Base-by-base conservation (phyloP, 164 flowering plant species). In the Stephania cephalantha region DNA sequence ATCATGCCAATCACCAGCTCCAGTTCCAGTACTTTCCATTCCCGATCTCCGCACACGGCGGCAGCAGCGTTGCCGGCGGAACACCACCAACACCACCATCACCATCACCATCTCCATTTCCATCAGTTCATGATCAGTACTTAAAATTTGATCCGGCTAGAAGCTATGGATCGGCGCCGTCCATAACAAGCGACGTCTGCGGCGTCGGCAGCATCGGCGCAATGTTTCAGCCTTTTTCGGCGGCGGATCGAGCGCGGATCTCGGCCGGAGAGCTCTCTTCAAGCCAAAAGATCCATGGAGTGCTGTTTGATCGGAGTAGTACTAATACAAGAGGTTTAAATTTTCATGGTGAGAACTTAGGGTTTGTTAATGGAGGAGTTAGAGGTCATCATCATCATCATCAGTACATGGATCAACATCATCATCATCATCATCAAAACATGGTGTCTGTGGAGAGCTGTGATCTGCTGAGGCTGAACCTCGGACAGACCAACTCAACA, bases 201-300 rank as follows among this genome's bases (percentile, higher is more conserved):
- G 42, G 42, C 42, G 4, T 2, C 42, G 42, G 42, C 42, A 4
- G 42, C 4, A 4, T 2, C 42, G 1, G 42, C 2, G 42, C 3
- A 4, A 4, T n/a, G 9, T 30, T 70, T 74, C 53, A 35, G 42
- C 42, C 42, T 2, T 35, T 35, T 35, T 0, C 42, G 42, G 61
- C 50, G 42, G 31, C 9, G 70, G 74, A 74, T 46, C 70, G 67
- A 45, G 3, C 15, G 5, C 45, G 64, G 46, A n/a, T 74, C 65
- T 8, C 63, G 30, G 46, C 55, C 63, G 74, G 73, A 74, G 84
- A 79, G 78, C 81, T 79, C 78, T 50, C 81, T 79, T 79, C 81
- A 79, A 81, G 6, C 73, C 80, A 79, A 79, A 79, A 48, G 7
- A 25, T 55, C 45, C 69, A 67, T 18, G 71, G 78, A 48, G 55